Conservation (phyloP, 345 rosid genomes). For the Euphorbia pulcherrima region DNA sequence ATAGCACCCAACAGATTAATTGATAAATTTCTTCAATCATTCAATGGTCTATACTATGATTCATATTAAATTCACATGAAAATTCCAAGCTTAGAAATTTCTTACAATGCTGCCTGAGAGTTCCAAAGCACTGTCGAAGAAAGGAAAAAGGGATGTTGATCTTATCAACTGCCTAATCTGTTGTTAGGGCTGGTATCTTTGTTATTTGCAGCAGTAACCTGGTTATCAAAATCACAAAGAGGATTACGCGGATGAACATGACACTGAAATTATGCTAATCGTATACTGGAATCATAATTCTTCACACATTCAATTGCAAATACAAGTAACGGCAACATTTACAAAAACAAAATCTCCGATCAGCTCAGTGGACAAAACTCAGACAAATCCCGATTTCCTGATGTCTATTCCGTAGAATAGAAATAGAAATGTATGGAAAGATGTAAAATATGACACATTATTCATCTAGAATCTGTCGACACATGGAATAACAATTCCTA, state of each 20-base stretch:
- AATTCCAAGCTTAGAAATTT: neutral
- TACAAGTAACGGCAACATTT: neutral
- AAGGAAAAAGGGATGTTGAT: conserved; percentile 17
- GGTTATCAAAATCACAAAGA: neutral
- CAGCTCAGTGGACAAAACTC: neutral
- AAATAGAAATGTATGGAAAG: too few relatives aligned
- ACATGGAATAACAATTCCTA: too few relatives aligned
- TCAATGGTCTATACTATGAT: conserved; percentile 1
- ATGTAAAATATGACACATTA: too few relatives aligned
- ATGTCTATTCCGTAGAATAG: neutral
- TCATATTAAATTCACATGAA: neutral
- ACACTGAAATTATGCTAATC: neutral
- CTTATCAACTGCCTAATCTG: conserved; percentile 24
- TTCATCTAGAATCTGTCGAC: too few relatives aligned
- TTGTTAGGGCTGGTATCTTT: conserved; percentile 82
- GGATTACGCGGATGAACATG: neutral
- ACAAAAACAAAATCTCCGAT: neutral
- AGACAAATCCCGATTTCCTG: neutral
- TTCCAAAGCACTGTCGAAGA: conserved; percentile 35
- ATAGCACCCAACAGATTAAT: neutral
- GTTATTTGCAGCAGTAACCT: conserved; percentile 97
- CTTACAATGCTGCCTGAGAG: conserved; percentile 53
- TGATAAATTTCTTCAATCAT: neutral
- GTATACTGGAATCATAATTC: neutral
- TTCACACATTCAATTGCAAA: neutral